Conservation (phyloP, 176 grass and related monocot species). For the Cenchrus americanus region DNA sequence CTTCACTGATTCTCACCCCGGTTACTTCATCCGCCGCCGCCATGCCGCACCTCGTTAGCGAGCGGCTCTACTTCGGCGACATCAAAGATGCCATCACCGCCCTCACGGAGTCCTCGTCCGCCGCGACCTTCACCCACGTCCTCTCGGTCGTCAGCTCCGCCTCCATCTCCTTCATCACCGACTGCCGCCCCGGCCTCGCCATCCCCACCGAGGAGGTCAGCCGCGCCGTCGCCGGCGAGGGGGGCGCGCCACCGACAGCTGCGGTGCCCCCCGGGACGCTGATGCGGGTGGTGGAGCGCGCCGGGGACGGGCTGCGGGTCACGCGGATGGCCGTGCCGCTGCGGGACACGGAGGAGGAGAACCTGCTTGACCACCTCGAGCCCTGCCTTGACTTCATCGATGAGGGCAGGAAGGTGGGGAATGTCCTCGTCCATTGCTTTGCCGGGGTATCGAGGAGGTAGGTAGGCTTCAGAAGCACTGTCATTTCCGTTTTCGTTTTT, state of each 20-base stretch:
- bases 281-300: constrained; percentile 65
- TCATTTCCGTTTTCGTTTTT: background rate
- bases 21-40: constrained; percentile 23
- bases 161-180: background rate
- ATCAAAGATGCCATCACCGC: constrained; percentile 6
- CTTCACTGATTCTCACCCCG: background rate
- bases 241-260: background rate
- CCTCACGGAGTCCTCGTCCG: background rate
- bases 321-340: constrained; percentile 85
- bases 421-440: constrained; percentile 85
- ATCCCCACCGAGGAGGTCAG: background rate
- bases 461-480: constrained; percentile 40
- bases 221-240: background rate
- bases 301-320: constrained; percentile 60
- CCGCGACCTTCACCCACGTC: constrained; percentile 38
- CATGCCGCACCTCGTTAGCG: constrained; percentile 68
- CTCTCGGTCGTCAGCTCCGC: background rate
- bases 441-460: constrained; percentile 94
- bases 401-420: constrained; percentile 59
- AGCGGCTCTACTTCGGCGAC: constrained; percentile 72
- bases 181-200: background rate
- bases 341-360: constrained; percentile 77
- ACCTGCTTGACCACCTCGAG: constrained; percentile 78
- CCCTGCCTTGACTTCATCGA: constrained; percentile 85
- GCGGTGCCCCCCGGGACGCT: constrained; percentile 49